Conservation (phyloP, 2,329 filamentous ascomycete species). For the Hymenoscyphus linearis region DNA sequence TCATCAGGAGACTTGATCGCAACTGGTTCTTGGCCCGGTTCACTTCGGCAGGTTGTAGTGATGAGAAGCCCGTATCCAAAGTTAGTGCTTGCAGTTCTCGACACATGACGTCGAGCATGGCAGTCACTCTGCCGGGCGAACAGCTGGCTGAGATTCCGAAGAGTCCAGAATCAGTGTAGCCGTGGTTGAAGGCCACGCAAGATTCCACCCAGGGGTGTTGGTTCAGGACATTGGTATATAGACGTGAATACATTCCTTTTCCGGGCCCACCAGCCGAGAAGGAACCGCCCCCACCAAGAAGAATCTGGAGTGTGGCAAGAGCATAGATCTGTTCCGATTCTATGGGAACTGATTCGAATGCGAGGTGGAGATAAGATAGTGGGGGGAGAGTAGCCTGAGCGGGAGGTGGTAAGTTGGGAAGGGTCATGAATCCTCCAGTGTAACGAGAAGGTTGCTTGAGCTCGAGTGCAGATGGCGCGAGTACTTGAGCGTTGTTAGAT, state of each 20-base stretch:
- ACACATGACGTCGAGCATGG: conserved; percentile 95
- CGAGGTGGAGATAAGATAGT: conserved; percentile 89
- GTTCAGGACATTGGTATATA: conserved; percentile 97
- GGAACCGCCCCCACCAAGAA: conserved; percentile 91
- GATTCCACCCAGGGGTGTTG: conserved; percentile 97
- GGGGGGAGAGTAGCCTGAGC: conserved; percentile 71
- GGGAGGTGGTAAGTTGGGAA: conserved; percentile 74
- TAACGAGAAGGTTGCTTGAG: conserved; percentile 69
- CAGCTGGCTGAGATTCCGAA: conserved; percentile 92
- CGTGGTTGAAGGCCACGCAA: conserved; percentile 94
- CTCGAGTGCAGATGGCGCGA: conserved; percentile 45
- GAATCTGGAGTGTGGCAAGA: conserved; percentile 87
- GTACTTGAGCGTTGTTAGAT: conserved; percentile 53
- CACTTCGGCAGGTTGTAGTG: conserved; percentile 72
- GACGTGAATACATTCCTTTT: conserved; percentile 97
- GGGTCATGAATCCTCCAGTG: conserved; percentile 86
- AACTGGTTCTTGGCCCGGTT: conserved; percentile 95
- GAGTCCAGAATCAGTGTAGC: conserved; percentile 90
- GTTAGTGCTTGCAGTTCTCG: conserved; percentile 78
- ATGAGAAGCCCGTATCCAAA: conserved; percentile 66
- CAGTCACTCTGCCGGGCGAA: conserved; percentile 66
- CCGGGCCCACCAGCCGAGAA: conserved; percentile 95
- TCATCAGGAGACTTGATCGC: conserved; percentile 86
- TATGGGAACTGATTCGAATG: conserved; percentile 91
- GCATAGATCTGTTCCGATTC: conserved; percentile 91